These are phyloP conservation scores for Metarhizium rileyi DNA, from an alignment of 2,329 filamentous ascomycete genomes.

Conservation along the genomic window DNA sequence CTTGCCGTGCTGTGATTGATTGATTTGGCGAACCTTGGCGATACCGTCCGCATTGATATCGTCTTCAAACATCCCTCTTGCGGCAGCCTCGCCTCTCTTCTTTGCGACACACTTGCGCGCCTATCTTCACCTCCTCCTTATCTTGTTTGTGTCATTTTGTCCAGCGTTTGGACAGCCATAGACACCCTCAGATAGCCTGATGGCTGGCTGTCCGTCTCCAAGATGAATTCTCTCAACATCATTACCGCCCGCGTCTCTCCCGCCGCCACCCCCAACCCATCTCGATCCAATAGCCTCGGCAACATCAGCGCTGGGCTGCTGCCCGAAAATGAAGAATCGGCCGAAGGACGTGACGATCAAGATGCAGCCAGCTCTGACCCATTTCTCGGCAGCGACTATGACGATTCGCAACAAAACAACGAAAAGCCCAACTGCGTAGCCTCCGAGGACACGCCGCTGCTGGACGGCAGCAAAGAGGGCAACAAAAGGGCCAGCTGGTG, in stretches of 20 bases:
- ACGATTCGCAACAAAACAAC: constrained; percentile 29
- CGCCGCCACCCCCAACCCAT: constrained; percentile 43
- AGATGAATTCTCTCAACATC: constrained; percentile 96
- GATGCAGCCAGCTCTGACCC: constrained; percentile 28
- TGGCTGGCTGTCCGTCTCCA: constrained; percentile 47
- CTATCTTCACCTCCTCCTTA: neutral
- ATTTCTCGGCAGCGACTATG: constrained; percentile 23
- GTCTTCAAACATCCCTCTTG: neutral
- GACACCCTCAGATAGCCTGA: constrained; percentile 22
- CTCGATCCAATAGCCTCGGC: constrained; percentile 51
- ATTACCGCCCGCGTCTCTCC: constrained; percentile 74
- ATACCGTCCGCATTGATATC: constrained; percentile 2
- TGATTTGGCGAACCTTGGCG: neutral
- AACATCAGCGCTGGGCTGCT: constrained; percentile 39
- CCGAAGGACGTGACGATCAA: constrained; percentile 24
- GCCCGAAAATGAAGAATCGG: constrained; percentile 29
- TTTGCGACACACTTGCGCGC: constrained; percentile 1
- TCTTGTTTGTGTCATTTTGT: neutral
- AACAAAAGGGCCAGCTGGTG: constrained; percentile 35
- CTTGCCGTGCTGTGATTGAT: constrained; percentile 1
- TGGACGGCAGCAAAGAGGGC: constrained; percentile 24
- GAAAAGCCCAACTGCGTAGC: constrained; percentile 21
- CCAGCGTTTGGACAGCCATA: constrained; percentile 5
- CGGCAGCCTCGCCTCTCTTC: neutral
- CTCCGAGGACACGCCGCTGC: constrained; percentile 59